These are phyloP conservation scores for Pyrrhoderma lamaoense DNA, from an alignment of 1,284 basidiomycete genomes.

Conservation along the genomic window DNA sequence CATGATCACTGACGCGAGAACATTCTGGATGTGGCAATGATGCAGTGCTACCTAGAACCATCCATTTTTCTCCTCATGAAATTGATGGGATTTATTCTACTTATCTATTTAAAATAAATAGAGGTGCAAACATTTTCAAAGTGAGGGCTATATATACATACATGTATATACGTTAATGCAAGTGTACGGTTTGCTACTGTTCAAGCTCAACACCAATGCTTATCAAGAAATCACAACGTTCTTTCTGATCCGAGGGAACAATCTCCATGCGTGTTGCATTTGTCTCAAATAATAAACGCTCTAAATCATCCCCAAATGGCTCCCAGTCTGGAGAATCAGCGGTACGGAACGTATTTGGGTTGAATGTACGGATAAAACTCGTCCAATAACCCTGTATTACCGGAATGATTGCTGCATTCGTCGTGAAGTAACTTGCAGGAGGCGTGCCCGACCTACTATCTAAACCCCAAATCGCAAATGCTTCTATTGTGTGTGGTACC, in stretches of 20 bases:
- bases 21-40: too few species aligned
- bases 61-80: too few species aligned
- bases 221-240: constrained; percentile 19
- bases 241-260: constrained; percentile 17
- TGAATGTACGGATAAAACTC: constrained; percentile 20
- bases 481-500: constrained; percentile 20
- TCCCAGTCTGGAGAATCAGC: constrained; percentile 15
- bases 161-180: too few species aligned
- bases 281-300: constrained; percentile 20
- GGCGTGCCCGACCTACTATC: constrained; percentile 18
- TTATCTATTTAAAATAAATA: too few species aligned
- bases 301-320: constrained; percentile 7
- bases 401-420: constrained; percentile 18
- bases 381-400: constrained; percentile 21
- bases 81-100: too few species aligned
- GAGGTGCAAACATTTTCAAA: too few species aligned
- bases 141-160: too few species aligned
- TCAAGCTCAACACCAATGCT: constrained; percentile 10
- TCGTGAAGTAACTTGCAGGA: constrained; percentile 17
- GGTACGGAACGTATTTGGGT: constrained; percentile 15
- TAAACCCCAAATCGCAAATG: constrained; percentile 20
- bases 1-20: too few species aligned
- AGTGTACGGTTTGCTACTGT: too few species aligned
- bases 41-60: too few species aligned
- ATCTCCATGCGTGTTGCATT: constrained; percentile 21